Conservation (phyloP, 352 stramenopile species). For the Pythium angustatum region DNA sequence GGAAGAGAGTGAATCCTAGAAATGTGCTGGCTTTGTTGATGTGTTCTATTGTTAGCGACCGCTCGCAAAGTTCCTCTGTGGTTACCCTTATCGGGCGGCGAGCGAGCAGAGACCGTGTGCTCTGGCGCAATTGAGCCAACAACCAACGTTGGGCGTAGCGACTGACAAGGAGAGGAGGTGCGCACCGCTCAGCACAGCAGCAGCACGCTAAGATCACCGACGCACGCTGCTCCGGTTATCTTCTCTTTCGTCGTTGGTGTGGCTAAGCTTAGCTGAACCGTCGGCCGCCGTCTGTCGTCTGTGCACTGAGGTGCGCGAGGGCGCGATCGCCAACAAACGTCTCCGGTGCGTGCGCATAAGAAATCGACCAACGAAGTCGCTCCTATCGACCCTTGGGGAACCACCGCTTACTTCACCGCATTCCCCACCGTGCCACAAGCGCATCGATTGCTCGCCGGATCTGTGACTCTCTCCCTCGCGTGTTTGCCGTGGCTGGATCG, state of each 20-base stretch:
- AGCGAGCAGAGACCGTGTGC: neutral
- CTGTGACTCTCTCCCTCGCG: too few species aligned
- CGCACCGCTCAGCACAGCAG: neutral
- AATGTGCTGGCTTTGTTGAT: constrained; percentile 31
- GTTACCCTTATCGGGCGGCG: neutral
- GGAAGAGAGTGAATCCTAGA: constrained; percentile 3
- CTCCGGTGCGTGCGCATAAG: constrained; percentile 14
- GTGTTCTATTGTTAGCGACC: constrained; percentile 33
- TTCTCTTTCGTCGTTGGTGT: neutral
- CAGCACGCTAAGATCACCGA: constrained; percentile 5
- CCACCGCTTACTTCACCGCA: neutral
- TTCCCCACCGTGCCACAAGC: neutral
- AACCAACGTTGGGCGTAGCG: neutral
- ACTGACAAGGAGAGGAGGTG: neutral
- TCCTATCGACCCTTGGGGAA: constrained; percentile 5
- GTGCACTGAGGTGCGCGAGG: neutral
- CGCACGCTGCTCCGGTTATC: neutral
- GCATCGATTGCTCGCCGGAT: too few species aligned
- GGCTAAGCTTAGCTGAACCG: constrained; percentile 15
- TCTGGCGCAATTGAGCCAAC: neutral
- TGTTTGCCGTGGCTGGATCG: too few species aligned
- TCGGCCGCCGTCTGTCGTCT: neutral
- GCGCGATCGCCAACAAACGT: constrained; percentile 5
- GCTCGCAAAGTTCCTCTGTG: neutral
- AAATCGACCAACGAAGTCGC: constrained; percentile 2